These are phyloP conservation scores for Moricandia moricandioides DNA, from an alignment of 345 rosid species.

Conservation along the genomic window DNA sequence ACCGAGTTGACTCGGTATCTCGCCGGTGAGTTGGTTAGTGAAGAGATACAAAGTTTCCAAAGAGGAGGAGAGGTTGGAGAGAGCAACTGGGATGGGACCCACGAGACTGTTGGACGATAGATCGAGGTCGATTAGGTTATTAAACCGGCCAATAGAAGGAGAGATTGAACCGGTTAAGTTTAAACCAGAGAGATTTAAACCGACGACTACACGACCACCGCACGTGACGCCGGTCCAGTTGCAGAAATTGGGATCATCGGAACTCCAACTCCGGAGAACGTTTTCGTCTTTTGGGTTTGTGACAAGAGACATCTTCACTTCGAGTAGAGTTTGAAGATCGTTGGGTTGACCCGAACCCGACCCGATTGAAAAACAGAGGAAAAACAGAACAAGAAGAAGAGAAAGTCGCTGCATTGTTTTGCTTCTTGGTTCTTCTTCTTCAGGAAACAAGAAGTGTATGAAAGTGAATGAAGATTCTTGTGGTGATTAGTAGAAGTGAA, in stretches of 20 bases:
- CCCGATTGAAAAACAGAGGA: slow-evolving; percentile 10
- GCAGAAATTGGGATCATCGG: slow-evolving; percentile 43
- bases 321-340: slow-evolving; percentile 21
- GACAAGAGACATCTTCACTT: slow-evolving; percentile 42
- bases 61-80: slow-evolving; percentile 64
- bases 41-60: slow-evolving; percentile 55
- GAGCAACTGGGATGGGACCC: slow-evolving; percentile 62
- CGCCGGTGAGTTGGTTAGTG: slow-evolving; percentile 65
- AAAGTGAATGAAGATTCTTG: not conserved
- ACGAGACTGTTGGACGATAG: slow-evolving; percentile 57
- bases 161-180: slow-evolving; percentile 65
- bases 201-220: slow-evolving; percentile 43
- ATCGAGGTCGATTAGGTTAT: slow-evolving; percentile 59
- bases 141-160: slow-evolving; percentile 43
- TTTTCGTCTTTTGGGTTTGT: slow-evolving; percentile 43
- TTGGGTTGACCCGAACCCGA: not conserved
- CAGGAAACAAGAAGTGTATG: not conserved
- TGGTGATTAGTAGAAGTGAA: not conserved
- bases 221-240: slow-evolving; percentile 75
- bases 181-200: slow-evolving; percentile 61
- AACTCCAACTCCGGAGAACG: slow-evolving; percentile 54
- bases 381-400: slow-evolving; percentile 15
- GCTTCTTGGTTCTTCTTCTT: not conserved
- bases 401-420: slow-evolving; percentile 8
- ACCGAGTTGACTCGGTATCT: slow-evolving; percentile 62